Conservation (phyloP, 495 filamentous ascomycete species). For the Cenococcum geophilum region DNA sequence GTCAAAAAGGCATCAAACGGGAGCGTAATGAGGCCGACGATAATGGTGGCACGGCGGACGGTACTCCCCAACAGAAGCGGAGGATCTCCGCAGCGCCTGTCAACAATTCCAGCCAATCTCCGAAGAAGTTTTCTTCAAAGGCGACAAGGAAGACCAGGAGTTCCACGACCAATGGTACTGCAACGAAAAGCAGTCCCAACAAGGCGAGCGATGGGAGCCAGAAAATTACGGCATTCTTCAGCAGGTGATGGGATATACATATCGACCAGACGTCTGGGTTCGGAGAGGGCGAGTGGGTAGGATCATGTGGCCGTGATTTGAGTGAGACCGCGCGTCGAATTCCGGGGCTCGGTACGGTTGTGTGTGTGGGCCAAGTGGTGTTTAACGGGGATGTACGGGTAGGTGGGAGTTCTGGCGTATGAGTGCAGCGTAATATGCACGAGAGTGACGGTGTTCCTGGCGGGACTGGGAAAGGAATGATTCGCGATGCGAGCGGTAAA, state of each 20-base stretch:
- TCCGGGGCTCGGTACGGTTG: background rate
- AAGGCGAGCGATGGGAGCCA: slow-evolving; percentile 59
- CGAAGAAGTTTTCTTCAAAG: slow-evolving; percentile 27
- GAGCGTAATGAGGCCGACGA: slow-evolving; percentile 42
- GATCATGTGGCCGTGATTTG: slow-evolving; percentile 12
- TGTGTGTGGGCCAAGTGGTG: background rate
- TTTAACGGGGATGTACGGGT: slow-evolving; percentile 12
- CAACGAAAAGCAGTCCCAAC: slow-evolving; percentile 38
- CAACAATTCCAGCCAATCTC: slow-evolving; percentile 9
- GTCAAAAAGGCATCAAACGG: slow-evolving; percentile 49
- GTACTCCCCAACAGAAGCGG: slow-evolving; percentile 25
- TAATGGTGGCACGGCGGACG: slow-evolving; percentile 33
- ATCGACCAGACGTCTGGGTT: slow-evolving; percentile 8
- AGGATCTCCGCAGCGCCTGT: slow-evolving; percentile 10
- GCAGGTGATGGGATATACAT: slow-evolving; percentile 43
- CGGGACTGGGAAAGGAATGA: slow-evolving; percentile 7
- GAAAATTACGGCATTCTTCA: slow-evolving; percentile 84
- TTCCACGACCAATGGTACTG: slow-evolving; percentile 44
- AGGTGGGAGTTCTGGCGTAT: slow-evolving; percentile 5
- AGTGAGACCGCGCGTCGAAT: background rate
- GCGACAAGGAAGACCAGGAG: slow-evolving; percentile 44
- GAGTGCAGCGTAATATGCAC: slow-evolving; percentile 21
- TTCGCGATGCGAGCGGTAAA: slow-evolving; percentile 24
- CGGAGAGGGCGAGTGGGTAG: slow-evolving; percentile 12
- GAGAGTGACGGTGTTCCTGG: slow-evolving; percentile 7